Conservation (phyloP, 768 basidiomycete genomes). For the Boletus reticulatus region DNA sequence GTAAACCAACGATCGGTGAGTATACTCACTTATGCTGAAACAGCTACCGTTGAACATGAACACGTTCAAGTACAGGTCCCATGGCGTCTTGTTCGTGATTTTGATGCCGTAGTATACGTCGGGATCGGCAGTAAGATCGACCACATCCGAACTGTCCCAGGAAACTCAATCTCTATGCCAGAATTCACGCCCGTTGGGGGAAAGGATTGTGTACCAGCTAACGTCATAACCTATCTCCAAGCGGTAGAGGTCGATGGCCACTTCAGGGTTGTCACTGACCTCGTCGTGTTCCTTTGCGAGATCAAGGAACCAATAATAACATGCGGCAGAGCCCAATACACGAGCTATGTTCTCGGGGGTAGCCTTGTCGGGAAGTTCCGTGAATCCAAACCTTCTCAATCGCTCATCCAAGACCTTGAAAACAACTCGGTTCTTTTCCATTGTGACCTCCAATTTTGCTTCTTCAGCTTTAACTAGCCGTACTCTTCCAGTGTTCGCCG, state of each 20-base stretch:
- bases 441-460: background rate
- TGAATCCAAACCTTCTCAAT: background rate
- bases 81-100: slow-evolving; percentile 33
- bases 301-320: slow-evolving; percentile 21
- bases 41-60: slow-evolving; percentile 44
- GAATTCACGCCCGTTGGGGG: background rate
- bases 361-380: background rate
- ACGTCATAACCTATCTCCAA: background rate
- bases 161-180: background rate
- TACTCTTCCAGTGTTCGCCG: background rate
- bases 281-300: slow-evolving; percentile 1
- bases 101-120: slow-evolving; percentile 32
- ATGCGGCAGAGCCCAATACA: slow-evolving; percentile 10
- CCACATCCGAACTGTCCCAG: background rate
- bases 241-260: slow-evolving; percentile 12
- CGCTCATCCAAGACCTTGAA: slow-evolving; percentile 6
- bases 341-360: background rate
- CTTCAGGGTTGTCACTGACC: background rate
- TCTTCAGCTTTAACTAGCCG: background rate
- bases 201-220: background rate
- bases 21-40: slow-evolving; percentile 33
- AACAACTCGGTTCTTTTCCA: background rate
- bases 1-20: background rate
- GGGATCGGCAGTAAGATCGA: slow-evolving; percentile 24
- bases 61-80: slow-evolving; percentile 37